These are phyloP conservation scores for Xerocomellus amylosporus DNA, from an alignment of 768 basidiomycete species.

Conservation along the genomic window DNA sequence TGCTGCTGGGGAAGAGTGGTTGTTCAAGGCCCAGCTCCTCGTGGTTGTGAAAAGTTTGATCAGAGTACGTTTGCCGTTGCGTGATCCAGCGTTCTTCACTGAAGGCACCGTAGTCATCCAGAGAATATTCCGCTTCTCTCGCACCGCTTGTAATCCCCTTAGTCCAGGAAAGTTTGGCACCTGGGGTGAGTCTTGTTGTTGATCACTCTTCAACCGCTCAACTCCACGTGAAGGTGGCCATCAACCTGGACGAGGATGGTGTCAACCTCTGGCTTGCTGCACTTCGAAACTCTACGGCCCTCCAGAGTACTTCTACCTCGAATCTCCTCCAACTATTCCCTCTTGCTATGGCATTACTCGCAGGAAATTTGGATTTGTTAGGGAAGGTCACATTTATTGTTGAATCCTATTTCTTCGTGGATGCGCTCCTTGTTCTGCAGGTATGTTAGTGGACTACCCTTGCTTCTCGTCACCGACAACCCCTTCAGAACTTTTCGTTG, in stretches of 20 bases:
- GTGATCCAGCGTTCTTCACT: neutral
- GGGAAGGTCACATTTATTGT: constrained; percentile 64
- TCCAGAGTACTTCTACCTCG: constrained; percentile 48
- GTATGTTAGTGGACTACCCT: constrained; percentile 37
- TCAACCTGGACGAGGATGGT: constrained; percentile 76
- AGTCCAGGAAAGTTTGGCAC: constrained; percentile 60
- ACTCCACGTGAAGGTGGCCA: constrained; percentile 47
- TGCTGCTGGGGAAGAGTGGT: constrained; percentile 61
- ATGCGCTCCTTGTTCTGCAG: constrained; percentile 58
- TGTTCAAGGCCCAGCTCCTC: constrained; percentile 70
- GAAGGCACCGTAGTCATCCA: constrained; percentile 52
- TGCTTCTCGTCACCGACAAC: constrained; percentile 1
- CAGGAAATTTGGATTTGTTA: constrained; percentile 69
- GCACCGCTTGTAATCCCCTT: constrained; percentile 58
- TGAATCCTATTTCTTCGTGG: constrained; percentile 78
- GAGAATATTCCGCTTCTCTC: constrained; percentile 56
- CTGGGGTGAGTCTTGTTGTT: constrained; percentile 40
- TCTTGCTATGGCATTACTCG: constrained; percentile 54
- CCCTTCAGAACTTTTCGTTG: constrained; percentile 47
- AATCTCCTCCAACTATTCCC: constrained; percentile 67
- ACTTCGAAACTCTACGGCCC: constrained; percentile 57
- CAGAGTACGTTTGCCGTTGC: constrained; percentile 43
- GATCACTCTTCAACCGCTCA: neutral
- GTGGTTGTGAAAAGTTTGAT: constrained; percentile 68
- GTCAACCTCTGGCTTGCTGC: constrained; percentile 72